Conservation (phyloP, 225 moss, liverwort and hornwort genomes). For the Thuidium tamariscinum region DNA sequence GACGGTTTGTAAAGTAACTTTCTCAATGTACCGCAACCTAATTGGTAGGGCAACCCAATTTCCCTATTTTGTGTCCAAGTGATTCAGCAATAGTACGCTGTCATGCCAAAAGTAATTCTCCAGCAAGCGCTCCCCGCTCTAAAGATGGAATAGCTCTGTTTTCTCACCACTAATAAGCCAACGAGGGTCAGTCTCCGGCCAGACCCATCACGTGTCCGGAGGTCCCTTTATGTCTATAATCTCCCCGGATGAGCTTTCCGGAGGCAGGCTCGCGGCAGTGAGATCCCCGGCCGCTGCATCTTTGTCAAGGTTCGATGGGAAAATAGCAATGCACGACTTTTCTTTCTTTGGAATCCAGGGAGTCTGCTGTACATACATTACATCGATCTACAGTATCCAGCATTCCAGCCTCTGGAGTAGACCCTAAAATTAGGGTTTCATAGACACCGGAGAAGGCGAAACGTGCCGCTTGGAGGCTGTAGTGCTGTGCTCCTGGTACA, state of each 20-base stretch:
- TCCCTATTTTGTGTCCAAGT: too few species aligned
- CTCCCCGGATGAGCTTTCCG: background rate
- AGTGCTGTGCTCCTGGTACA: background rate
- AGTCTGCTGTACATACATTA: background rate
- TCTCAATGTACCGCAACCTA: too few species aligned
- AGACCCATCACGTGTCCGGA: background rate
- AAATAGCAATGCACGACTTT: too few species aligned
- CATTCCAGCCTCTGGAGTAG: too few species aligned
- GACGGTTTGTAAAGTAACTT: too few species aligned
- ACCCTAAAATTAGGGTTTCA: background rate
- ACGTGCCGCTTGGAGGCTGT: background rate
- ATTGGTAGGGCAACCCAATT: too few species aligned
- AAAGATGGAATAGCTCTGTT: background rate
- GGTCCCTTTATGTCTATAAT: background rate
- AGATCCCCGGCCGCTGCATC: background rate
- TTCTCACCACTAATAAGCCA: too few species aligned
- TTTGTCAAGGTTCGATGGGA: background rate
- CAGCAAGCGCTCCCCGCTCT: background rate
- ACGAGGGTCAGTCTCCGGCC: background rate
- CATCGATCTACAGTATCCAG: background rate
- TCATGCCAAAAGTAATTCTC: background rate
- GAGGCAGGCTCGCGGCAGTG: background rate
- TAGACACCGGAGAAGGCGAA: background rate
- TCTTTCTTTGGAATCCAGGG: background rate
- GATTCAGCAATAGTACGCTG: background rate